These are phyloP conservation scores for Domatiomyces catenatus DNA, from an alignment of 2,329 filamentous ascomycete species.

Conservation along the genomic window DNA sequence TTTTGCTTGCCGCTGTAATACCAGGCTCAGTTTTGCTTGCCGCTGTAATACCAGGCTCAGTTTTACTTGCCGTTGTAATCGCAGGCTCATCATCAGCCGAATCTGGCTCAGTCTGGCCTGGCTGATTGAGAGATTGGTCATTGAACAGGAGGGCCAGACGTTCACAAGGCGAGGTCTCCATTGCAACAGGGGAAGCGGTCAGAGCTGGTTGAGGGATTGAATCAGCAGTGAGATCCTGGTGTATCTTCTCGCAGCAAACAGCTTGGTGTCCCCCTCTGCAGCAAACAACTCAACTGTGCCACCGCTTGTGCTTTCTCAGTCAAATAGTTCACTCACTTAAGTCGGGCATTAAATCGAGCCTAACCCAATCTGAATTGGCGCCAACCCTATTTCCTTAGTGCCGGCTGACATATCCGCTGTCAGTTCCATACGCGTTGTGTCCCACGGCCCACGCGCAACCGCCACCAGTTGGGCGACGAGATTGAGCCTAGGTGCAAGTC, in stretches of 20 bases:
- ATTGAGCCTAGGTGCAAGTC: background rate
- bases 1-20: too few species aligned
- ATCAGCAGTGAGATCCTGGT: too few species aligned
- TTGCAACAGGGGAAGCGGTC: background rate
- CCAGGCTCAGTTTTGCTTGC: too few species aligned
- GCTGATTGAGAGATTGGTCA: background rate
- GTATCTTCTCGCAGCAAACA: too few species aligned
- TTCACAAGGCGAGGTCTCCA: constrained; percentile 9
- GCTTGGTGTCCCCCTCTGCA: too few species aligned
- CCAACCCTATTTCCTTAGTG: background rate
- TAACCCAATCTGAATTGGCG: background rate
- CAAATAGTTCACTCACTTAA: too few species aligned
- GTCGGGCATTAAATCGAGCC: background rate
- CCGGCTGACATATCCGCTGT: background rate
- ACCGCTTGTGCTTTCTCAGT: too few species aligned
- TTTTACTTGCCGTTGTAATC: constrained; percentile 3
- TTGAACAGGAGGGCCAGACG: constrained; percentile 10
- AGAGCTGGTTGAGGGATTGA: background rate
- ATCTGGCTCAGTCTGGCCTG: constrained; percentile 1
- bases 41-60: constrained; percentile 6
- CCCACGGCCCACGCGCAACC: background rate
- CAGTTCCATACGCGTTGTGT: background rate
- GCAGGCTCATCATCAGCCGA: constrained; percentile 10
- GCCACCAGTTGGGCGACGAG: too few species aligned
- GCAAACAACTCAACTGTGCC: too few species aligned